These are phyloP conservation scores for Calonectria henricotiae DNA, from an alignment of 2,329 filamentous ascomycete genomes.

Conservation along the genomic window DNA sequence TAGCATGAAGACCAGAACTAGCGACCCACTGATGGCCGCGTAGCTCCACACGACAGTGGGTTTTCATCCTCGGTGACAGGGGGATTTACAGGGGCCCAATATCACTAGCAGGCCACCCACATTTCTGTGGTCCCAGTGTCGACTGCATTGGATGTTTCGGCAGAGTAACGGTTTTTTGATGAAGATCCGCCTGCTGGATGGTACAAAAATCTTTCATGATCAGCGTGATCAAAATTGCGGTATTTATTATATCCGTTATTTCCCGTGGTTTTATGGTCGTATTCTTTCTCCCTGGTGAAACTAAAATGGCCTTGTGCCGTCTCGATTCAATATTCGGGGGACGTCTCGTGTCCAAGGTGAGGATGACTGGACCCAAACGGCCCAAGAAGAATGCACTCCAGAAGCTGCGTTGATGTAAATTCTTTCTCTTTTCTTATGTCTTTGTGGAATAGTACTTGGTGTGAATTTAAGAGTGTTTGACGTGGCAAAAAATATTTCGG, in stretches of 20 bases:
- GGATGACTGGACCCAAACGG: too few relatives aligned
- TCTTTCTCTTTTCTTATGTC: too few relatives aligned
- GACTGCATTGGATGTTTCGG: neutral
- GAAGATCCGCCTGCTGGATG: neutral
- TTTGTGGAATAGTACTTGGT: too few relatives aligned
- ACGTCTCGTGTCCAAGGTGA: too few relatives aligned
- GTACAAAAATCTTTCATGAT: neutral
- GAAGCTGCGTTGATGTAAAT: too few relatives aligned
- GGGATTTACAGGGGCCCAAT: slow-evolving; percentile 1
- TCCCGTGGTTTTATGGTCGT: neutral
- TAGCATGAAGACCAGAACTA: neutral
- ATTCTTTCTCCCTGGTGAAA: neutral
- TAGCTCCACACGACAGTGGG: slow-evolving; percentile 1
- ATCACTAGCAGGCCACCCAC: neutral
- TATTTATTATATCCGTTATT: neutral
- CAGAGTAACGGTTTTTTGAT: neutral
- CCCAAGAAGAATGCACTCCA: too few relatives aligned
- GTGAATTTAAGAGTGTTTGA: too few relatives aligned
- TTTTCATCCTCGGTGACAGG: neutral
- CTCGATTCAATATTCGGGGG: too few relatives aligned
- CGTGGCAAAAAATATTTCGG: too few relatives aligned
- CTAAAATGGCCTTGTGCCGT: neutral
- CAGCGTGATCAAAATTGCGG: neutral
- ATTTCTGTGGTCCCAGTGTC: slow-evolving; percentile 3
- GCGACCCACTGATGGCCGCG: slow-evolving; percentile 9